phyloP scores from a whole-genome alignment of 2,329 filamentous ascomycete genomes.

The Atkinsonella hypoxylon region DNA sequence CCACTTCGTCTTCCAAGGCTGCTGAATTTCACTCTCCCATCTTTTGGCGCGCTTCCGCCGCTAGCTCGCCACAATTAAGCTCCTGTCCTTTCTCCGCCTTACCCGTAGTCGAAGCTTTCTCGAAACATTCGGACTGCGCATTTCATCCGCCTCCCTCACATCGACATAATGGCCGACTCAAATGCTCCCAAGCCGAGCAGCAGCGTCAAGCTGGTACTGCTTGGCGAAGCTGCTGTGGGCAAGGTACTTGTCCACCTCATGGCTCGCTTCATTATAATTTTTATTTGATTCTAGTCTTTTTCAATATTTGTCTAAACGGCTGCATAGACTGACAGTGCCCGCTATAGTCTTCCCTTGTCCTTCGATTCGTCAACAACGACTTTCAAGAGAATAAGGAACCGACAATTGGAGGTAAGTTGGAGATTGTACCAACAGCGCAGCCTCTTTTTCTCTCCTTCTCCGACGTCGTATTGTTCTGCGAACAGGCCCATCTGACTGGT shows the following conservation, averaged over 20 bases:
- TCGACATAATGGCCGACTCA: constrained; percentile 31
- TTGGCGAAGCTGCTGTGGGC: constrained; percentile 95
- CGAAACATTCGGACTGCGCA: not conserved
- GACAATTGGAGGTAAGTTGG: constrained; percentile 77
- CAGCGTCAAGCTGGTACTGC: constrained; percentile 97
- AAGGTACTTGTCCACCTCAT: constrained; percentile 52
- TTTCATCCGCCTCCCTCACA: not conserved
- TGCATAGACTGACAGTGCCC: constrained; percentile 12
- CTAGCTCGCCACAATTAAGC: not conserved
- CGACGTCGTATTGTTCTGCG: not conserved
- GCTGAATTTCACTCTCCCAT: not conserved
- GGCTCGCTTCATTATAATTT: not conserved
- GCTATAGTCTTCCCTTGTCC: constrained; percentile 78
- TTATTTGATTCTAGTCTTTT: not conserved
- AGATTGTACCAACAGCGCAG: constrained; percentile 3
- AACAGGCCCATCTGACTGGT: not conserved
- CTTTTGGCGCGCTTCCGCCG: not conserved
- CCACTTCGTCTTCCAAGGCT: not conserved
- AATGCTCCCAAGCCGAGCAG: constrained; percentile 86
- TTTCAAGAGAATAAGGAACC: constrained; percentile 99
- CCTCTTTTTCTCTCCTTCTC: not conserved
- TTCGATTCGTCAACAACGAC: constrained; percentile 98
- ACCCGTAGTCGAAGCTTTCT: not conserved
- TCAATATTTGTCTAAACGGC: too few relatives aligned
- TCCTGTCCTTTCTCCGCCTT: not conserved